Conservation (phyloP, 306 rosid genomes). For the Pyrus communis region DNA sequence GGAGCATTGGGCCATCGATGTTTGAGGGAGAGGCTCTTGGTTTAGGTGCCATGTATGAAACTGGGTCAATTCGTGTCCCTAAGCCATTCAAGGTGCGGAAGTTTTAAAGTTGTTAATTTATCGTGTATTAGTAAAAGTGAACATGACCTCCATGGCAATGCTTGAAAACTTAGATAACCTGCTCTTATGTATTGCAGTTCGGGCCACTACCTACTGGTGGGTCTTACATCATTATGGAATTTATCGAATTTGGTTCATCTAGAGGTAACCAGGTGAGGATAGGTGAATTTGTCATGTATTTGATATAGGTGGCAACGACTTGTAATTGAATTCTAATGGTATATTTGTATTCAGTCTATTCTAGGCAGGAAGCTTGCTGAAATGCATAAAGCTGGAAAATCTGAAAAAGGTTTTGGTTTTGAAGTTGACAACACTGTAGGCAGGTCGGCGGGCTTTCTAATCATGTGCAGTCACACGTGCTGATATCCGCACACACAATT, state of each 20-base stretch:
- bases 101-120: background rate
- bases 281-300: background rate
- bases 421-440: constrained; percentile 85
- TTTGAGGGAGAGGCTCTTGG: constrained; percentile 97
- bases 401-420: constrained; percentile 78
- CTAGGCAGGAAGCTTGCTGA: constrained; percentile 87
- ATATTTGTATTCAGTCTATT: constrained; percentile 47
- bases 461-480: background rate
- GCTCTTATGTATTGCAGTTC: constrained; percentile 47
- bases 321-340: constrained; percentile 12
- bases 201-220: constrained; percentile 85
- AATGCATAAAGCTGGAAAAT: constrained; percentile 88
- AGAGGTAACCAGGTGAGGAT: constrained; percentile 76
- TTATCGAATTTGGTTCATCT: constrained; percentile 65
- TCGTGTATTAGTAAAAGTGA: background rate
- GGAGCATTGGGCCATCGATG: constrained; percentile 90
- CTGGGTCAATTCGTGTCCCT: constrained; percentile 71
- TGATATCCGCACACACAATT: background rate
- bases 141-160: background rate
- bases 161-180: constrained; percentile 17
- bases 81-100: constrained; percentile 71
- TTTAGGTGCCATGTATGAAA: constrained; percentile 79
- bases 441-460: constrained; percentile 39
- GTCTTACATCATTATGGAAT: constrained; percentile 91
- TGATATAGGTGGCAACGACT: background rate